Evolutionary conservation across 116 monocot genomes (phyloP).

Genomic region (Posidonia oceanica): DNA sequence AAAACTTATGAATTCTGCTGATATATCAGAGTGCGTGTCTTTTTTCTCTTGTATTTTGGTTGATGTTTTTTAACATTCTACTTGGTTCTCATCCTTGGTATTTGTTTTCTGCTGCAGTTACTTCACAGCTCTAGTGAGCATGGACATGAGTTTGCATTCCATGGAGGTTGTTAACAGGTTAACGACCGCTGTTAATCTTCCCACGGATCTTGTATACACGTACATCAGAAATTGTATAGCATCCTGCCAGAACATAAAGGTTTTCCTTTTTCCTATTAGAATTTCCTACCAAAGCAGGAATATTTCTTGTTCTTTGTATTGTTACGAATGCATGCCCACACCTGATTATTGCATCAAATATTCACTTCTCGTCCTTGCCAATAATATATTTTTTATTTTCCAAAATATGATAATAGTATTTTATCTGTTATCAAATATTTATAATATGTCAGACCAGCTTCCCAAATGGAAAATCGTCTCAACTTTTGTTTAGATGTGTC

Average conservation of each 20-base stretch:
- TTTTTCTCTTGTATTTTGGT: not conserved
- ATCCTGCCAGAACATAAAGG: constrained; percentile 88
- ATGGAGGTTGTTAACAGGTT: constrained; percentile 99
- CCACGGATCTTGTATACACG: constrained; percentile 78
- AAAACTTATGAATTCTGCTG: constrained; percentile 22
- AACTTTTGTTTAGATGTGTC: too few species aligned
- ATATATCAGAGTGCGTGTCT: constrained; percentile 19
- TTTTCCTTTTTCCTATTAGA: constrained; percentile 6
- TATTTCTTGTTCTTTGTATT: too few species aligned
- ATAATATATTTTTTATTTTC: too few species aligned
- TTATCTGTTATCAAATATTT: too few species aligned
- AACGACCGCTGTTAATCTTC: constrained; percentile 79
- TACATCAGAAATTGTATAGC: constrained; percentile 78
- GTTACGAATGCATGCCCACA: too few species aligned
- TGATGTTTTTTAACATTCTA: not conserved
- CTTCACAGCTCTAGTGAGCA: constrained; percentile 79
- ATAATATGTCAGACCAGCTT: too few species aligned
- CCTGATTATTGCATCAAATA: not conserved
- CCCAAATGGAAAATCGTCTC: too few species aligned
- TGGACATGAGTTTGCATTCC: constrained; percentile 96
- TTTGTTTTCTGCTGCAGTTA: constrained; percentile 27
- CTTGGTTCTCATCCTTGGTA: constrained; percentile 1
- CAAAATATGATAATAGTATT: too few species aligned
- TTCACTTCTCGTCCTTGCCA: not conserved
- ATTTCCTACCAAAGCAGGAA: too few species aligned